phyloP scores from a whole-genome alignment of 352 stramenopile genomes.

The Phytophthora megakarya region DNA sequence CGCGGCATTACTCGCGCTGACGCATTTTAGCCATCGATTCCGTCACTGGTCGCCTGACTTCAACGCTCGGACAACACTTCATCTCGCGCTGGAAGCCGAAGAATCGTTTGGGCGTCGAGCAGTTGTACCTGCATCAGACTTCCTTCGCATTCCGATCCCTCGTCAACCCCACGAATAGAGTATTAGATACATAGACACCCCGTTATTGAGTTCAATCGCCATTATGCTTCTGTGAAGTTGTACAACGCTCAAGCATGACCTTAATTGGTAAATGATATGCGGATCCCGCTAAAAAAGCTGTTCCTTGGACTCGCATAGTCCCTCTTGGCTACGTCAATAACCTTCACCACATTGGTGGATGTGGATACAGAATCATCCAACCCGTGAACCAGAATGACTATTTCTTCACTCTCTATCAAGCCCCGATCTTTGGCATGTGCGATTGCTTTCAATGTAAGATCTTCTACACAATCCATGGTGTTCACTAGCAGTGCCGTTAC shows the following conservation, averaged over 20 bases:
- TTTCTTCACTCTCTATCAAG: conserved; percentile 86
- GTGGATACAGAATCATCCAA: conserved; percentile 82
- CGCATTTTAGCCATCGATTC: conserved; percentile 89
- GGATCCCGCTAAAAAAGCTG: conserved; percentile 70
- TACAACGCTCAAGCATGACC: neutral
- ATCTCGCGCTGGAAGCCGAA: conserved; percentile 73
- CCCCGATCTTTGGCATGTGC: conserved; percentile 76
- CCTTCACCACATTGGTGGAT: conserved; percentile 90
- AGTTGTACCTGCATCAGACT: conserved; percentile 77
- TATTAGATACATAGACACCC: conserved; percentile 18
- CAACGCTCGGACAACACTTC: conserved; percentile 56
- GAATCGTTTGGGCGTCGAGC: conserved; percentile 64
- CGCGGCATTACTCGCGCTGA: conserved; percentile 76
- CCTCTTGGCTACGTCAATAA: conserved; percentile 78
- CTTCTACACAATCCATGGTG: conserved; percentile 85
- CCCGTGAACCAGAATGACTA: conserved; percentile 91
- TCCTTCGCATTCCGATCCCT: conserved; percentile 80
- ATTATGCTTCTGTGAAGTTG: neutral
- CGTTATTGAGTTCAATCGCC: neutral
- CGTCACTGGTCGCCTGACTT: conserved; percentile 57
- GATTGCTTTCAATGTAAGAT: conserved; percentile 86
- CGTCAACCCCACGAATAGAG: conserved; percentile 48
- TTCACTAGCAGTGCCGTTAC: conserved; percentile 69
- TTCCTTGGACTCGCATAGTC: conserved; percentile 68
- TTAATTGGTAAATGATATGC: conserved; percentile 33